These are phyloP conservation scores for Nadsonia starkeyi-henricii DNA, from an alignment of 1,139 yeast species.

Conservation along the genomic window DNA sequence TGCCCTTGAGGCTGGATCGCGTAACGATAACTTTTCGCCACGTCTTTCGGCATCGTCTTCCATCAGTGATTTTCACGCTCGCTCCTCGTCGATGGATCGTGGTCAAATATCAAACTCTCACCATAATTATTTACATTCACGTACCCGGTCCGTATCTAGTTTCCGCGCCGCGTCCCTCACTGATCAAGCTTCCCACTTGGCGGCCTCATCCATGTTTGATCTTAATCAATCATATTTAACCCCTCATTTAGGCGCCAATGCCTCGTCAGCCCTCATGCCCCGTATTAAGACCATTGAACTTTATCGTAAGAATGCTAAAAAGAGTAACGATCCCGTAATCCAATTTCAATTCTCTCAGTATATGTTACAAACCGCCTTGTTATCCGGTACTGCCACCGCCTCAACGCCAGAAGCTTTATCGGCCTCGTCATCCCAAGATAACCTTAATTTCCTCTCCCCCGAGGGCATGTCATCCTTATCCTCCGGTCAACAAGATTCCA, in stretches of 20 bases:
- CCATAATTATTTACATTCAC: conserved; percentile 1
- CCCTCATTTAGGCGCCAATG: conserved; percentile 20
- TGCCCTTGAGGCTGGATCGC: no score
- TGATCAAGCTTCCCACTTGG: conserved; percentile 15
- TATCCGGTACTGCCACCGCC: conserved; percentile 13
- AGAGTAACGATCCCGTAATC: conserved; percentile 71
- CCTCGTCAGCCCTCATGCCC: conserved; percentile 38
- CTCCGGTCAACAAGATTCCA: no score
- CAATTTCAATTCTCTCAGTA: conserved; percentile 86
- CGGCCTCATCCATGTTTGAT: conserved; percentile 19
- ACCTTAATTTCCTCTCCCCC: no score
- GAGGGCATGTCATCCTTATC: no score
- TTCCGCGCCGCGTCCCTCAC: conserved; percentile 10
- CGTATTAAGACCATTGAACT: conserved; percentile 76
- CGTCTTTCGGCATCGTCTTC: no score
- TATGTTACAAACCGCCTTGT: conserved; percentile 70
- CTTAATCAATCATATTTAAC: conserved; percentile 21
- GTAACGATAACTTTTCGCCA: no score
- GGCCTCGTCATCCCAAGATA: conserved; percentile 1
- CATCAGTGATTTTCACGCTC: no score
- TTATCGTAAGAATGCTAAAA: conserved; percentile 75
- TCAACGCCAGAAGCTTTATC: neutral
- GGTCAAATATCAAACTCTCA: neutral
- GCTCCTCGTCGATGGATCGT: neutral
- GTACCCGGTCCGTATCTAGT: conserved; percentile 10